These are phyloP conservation scores for Cyberlindnera xylosilytica DNA, from an alignment of 805 yeast species.

Conservation along the genomic window DNA sequence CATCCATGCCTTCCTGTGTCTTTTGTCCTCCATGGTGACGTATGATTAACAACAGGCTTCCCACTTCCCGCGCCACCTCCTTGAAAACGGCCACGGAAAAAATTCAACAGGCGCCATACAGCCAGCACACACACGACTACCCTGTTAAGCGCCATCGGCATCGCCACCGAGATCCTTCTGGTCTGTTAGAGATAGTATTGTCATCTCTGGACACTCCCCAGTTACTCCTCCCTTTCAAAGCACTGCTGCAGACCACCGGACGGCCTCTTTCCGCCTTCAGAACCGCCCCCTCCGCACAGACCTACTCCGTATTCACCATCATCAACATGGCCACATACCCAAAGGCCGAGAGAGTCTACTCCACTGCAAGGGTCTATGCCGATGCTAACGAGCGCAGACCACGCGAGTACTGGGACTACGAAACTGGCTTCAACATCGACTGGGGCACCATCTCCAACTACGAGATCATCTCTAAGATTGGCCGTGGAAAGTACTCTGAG, in stretches of 20 bases:
- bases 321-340: slow-evolving; percentile 20
- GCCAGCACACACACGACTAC: neutral
- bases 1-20: slow-evolving; percentile 9
- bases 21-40: neutral
- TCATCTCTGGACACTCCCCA: neutral
- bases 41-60: neutral
- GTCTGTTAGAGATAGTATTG: neutral
- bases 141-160: neutral
- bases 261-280: neutral
- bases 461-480: slow-evolving; percentile 81
- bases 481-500: slow-evolving; percentile 94
- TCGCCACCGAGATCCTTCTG: too few relatives aligned
- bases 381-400: slow-evolving; percentile 69
- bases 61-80: neutral
- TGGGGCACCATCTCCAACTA: slow-evolving; percentile 63
- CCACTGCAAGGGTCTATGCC: slow-evolving; percentile 64
- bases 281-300: neutral
- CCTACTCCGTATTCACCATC: neutral
- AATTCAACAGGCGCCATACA: neutral
- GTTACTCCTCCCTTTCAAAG: neutral
- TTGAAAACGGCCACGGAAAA: slow-evolving; percentile 1
- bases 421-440: slow-evolving; percentile 49
- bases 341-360: slow-evolving; percentile 34
- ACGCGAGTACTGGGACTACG: slow-evolving; percentile 83
- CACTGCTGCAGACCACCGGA: neutral